Conservation (phyloP, 192 early-diverging fungal genomes). For the Coemansia sp. region DNA sequence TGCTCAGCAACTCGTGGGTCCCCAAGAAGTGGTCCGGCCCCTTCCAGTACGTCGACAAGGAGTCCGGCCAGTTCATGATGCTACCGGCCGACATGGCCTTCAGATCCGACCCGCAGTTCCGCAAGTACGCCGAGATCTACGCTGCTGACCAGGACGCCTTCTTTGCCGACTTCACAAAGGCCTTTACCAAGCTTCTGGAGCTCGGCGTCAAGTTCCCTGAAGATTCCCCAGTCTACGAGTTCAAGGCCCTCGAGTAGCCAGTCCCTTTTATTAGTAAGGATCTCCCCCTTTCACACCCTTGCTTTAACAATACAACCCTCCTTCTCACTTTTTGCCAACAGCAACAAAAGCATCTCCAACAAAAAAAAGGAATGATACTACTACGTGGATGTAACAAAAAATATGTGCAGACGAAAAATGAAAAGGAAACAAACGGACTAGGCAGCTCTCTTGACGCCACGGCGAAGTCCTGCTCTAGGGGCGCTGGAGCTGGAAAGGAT, state of each 20-base stretch:
- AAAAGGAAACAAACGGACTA: neutral
- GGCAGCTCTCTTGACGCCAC: slow-evolving; percentile 18
- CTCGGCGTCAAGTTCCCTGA: slow-evolving; percentile 76
- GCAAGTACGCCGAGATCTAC: slow-evolving; percentile 79
- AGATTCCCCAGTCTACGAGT: slow-evolving; percentile 66
- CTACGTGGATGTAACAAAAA: neutral
- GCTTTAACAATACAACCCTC: neutral
- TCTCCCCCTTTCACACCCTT: neutral
- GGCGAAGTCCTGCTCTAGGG: slow-evolving; percentile 39
- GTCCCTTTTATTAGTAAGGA: neutral
- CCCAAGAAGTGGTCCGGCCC: slow-evolving; percentile 81
- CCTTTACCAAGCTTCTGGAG: slow-evolving; percentile 84
- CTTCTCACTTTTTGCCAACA: neutral
- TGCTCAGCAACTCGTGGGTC: slow-evolving; percentile 79
- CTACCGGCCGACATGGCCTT: slow-evolving; percentile 72
- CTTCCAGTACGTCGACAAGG: slow-evolving; percentile 87
- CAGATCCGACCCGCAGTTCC: slow-evolving; percentile 67
- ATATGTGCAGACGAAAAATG: neutral
- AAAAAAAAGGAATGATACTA: no score
- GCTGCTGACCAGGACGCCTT: slow-evolving; percentile 83
- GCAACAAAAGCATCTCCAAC: neutral
- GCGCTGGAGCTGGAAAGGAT: slow-evolving; percentile 31
- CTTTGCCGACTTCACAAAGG: slow-evolving; percentile 89
- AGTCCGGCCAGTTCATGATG: slow-evolving; percentile 66
- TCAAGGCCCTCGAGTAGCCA: slow-evolving; percentile 58